Base-by-base conservation (phyloP, 2,329 filamentous ascomycete genomes). In the Phialophora tarda region DNA sequence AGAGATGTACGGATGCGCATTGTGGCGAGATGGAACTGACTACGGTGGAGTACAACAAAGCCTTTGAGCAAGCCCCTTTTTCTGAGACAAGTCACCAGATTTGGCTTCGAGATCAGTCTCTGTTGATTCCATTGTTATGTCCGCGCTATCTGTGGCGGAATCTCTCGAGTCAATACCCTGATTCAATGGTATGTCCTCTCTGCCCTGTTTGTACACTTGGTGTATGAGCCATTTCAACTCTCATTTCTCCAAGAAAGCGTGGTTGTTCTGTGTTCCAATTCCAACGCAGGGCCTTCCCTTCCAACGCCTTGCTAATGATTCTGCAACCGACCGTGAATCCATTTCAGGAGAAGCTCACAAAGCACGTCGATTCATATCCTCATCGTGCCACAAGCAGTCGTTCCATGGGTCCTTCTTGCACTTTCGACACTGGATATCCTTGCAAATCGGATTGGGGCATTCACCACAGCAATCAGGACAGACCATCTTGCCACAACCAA, bases 391-490 rank as follows among this genome's bases (percentile, higher is more conserved):
- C 63, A 77, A 72, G 64, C 77, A 78, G 17, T 67, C 64, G 26
- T 58, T 69, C 76, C 76, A 78, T 23, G 75, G 73, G 59, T 76
- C 63, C 14, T 71, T 65, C 65, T 78, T 78, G 72, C 77, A 79
- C 17, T 74, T 73, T 71, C 72, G 75, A 68, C 77, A 79, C 58
- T 76, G 73, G 24, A 77, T 71, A 66, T 78, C 75, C 23, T 66
- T 66, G 63, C 78, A 79, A 28, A 74, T 66, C 28, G 71, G 68
- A 32, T 72, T 71, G 4, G 76, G 75, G 64, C 78, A 80, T 17
- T 72, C 66, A 10, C 77, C 76, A 67, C 75, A 77, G 66, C 76
- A 79, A 30, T 72, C 67, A 1, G 76, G 73, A 63, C 77, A 79
- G 12, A 78, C 74, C 64, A 72, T 71, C 55, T 71, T 70, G 54